phyloP scores from a whole-genome alignment of 805 yeast species.

The Metschnikowia lachancei region DNA sequence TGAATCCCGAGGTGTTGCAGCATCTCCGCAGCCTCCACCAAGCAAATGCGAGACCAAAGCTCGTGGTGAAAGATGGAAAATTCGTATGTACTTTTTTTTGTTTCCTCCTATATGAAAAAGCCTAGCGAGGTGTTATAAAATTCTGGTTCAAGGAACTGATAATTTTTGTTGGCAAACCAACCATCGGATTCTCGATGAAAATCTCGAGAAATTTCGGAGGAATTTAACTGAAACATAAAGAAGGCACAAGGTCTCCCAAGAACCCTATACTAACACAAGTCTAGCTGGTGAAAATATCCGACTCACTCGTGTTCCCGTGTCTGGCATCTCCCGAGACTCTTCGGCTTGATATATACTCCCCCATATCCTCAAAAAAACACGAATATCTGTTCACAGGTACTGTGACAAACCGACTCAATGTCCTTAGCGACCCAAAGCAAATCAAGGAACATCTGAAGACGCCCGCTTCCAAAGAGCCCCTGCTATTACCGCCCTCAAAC shows the following conservation, averaged over 20 bases:
- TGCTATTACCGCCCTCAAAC: slow-evolving; percentile 1
- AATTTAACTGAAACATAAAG: not conserved
- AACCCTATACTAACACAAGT: slow-evolving; percentile 20
- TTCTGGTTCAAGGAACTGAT: no score
- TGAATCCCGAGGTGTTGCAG: slow-evolving; percentile 28
- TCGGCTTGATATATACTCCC: slow-evolving; percentile 35
- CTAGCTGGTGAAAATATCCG: slow-evolving; percentile 31
- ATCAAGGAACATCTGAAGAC: slow-evolving; percentile 21
- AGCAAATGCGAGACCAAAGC: slow-evolving; percentile 24
- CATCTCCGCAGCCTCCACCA: slow-evolving; percentile 24
- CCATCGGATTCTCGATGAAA: not conserved
- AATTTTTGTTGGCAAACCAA: not conserved
- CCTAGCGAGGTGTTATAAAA: no score
- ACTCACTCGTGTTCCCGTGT: slow-evolving; percentile 32
- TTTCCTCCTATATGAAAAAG: no score
- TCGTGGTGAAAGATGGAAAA: slow-evolving; percentile 38
- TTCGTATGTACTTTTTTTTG: slow-evolving; percentile 25
- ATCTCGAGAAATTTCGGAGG: not conserved
- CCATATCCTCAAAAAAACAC: slow-evolving; percentile 8
- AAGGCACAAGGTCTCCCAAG: no score
- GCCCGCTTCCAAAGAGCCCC: slow-evolving; percentile 3
- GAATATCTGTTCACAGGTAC: slow-evolving; percentile 29
- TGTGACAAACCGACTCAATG: slow-evolving; percentile 30
- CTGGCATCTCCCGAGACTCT: slow-evolving; percentile 33
- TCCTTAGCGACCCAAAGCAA: slow-evolving; percentile 31